Base-by-base conservation (phyloP, 2,329 filamentous ascomycete species). In the Parastagonospora nodorum region DNA sequence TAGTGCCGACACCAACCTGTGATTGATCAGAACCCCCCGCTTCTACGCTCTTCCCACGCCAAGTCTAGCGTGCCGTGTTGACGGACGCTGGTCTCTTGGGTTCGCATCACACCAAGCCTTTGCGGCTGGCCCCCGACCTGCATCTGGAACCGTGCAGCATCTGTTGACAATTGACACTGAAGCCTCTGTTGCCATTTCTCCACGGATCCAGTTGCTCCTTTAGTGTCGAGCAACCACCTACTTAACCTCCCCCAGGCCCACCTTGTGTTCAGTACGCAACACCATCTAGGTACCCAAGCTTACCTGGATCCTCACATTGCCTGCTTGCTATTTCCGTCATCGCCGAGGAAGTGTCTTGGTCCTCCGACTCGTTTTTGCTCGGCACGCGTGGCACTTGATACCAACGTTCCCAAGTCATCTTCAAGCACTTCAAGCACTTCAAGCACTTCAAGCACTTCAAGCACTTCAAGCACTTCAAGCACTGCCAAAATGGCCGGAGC, bases 401-500 rank as follows among this genome's bases (percentile, higher is more conserved):
- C 5, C 5, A 24, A 24, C 19, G 19, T 24, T 5, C 19, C 19
- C 19, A 24, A 24, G 19, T 5, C 19, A 58, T 41, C 9, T 31
- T 53, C 61, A 10, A 29, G 38, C 31, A 48, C 14, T 14, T 16
- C 11, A n/a, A n/a, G n/a, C n/a, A n/a, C 9, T 31, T 53, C 61
- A 10, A 29, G 38, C 31, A 48, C 14, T 14, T 16, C 11, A n/a
- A n/a, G n/a, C n/a, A n/a, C n/a, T n/a, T n/a, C n/a, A n/a, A n/a
- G n/a, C n/a, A n/a, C n/a, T 19, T 27, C 11, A 31, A 6, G 27
- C 8, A 8, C 27, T 9, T 29, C 27, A 27, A 40, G 8, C 19
- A 46, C 42, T 27, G 45, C 45, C 61, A 53, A 57, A 57, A 57
- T 66, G 55, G 53, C 82, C 81, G 61, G 86, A 87, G 74, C 61